phyloP scores from a whole-genome alignment of 345 rosid genomes.

The Passiflora organensis region DNA sequence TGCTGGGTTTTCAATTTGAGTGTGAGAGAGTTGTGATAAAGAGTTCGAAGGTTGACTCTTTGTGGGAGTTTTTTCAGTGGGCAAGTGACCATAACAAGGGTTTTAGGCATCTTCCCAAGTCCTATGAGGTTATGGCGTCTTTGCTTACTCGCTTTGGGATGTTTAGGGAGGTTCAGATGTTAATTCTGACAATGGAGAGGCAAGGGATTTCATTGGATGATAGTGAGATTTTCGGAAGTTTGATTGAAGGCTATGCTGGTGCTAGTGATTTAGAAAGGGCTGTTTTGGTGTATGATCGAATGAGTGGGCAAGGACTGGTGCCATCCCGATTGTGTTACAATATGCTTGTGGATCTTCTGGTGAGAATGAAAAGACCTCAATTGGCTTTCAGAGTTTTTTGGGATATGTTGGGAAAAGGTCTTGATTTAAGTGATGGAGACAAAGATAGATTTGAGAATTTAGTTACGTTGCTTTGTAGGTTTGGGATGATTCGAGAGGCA shows the following conservation, averaged over 20 bases:
- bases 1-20: conserved; percentile 43
- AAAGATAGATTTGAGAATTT: conserved; percentile 36
- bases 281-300: conserved; percentile 43
- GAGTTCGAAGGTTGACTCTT: conserved; percentile 45
- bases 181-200: conserved; percentile 45
- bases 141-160: conserved; percentile 48
- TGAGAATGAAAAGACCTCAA: conserved; percentile 38
- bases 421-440: conserved; percentile 19
- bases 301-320: conserved; percentile 39
- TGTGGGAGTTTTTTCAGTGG: conserved; percentile 63
- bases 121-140: conserved; percentile 54
- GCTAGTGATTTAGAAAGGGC: conserved; percentile 49
- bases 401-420: conserved; percentile 43
- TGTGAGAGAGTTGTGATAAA: conserved; percentile 29
- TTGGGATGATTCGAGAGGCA: conserved; percentile 59
- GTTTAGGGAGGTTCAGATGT: conserved; percentile 53
- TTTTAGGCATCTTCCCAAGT: conserved; percentile 50
- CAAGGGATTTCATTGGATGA: conserved; percentile 37
- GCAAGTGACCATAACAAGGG: conserved; percentile 33
- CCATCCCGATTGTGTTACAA: conserved; percentile 40
- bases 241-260: conserved; percentile 43
- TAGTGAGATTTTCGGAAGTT: conserved; percentile 34
- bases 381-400: conserved; percentile 45
- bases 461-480: conserved; percentile 50
- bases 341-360: conserved; percentile 41